Base-by-base conservation (phyloP, 2,329 filamentous ascomycete genomes). In the Didymella lethalis region DNA sequence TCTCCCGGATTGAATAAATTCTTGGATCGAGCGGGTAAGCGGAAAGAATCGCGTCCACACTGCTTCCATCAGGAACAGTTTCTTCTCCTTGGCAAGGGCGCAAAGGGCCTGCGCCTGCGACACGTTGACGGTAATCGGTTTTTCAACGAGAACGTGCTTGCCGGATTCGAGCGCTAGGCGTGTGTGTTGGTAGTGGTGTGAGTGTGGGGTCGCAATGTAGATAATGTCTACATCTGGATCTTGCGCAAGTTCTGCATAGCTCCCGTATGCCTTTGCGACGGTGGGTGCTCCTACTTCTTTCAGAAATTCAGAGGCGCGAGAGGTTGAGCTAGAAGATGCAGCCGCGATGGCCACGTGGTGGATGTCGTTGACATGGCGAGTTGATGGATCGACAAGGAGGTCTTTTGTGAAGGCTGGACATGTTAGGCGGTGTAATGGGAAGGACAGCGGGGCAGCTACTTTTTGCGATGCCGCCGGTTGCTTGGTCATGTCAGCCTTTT, bases 41-140 rank as follows among this genome's bases (percentile, higher is more conserved):
- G 93, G 93, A 80, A 96, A 94, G 79, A 89, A 95, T 54, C 93
- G 84, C 36, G 91, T 96, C 92, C 92, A 96, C 18, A 96, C 91
- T 31, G 91, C 91, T 61, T 79, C 77, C 76, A 79, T 79, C 20
- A 78, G 57, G 59, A 79, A 78, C 14, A 72, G 62, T 71, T 51
- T 85, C 84, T 92, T 93, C 70, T 86, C 82, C 72, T 81, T 84
- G 7, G 93, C 92, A 55, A 85, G 87, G 59, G 88, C 85, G 50
- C 89, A 84, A n/a, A 96, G 83, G 72, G 87, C 86, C 75, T 85
- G 85, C n/a, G 89, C 82, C 78, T 96, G 92, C 10, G 85, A 81
- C 2, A 89, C 91, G 62, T 89, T 96, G 61, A 94, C 90, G 1
- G 92, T 96, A 67, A 96, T 88, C 0, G 92, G 86, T 82, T 97